A percentile compares a stretch with the other conserved stretches of the same genome.
Evolutionary conservation across 331 rosid genomes (phyloP).

Genomic region (Malus hybrid): DNA sequence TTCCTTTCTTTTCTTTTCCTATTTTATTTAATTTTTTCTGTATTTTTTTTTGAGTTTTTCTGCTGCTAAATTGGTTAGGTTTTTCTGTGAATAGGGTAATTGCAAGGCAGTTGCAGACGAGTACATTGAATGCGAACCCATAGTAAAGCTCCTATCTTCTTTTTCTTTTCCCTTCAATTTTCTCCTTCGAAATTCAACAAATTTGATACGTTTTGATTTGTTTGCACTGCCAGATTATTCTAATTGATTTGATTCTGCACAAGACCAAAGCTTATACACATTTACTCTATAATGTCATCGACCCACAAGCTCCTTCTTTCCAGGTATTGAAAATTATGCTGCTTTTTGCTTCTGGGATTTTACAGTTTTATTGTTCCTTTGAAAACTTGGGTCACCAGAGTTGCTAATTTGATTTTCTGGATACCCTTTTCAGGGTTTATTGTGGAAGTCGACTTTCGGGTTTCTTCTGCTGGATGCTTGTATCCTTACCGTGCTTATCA

Average conservation of each 20-base stretch:
- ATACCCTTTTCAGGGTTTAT: slow-evolving; percentile 50
- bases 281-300: slow-evolving; percentile 63
- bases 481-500: slow-evolving; percentile 30
- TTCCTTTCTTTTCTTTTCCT: not conserved
- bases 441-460: slow-evolving; percentile 54
- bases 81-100: slow-evolving; percentile 38
- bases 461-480: slow-evolving; percentile 85
- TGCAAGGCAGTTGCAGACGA: slow-evolving; percentile 82
- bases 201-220: not conserved
- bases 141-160: slow-evolving; percentile 36
- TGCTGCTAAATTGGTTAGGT: not conserved
- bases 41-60: not conserved
- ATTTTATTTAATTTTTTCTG: not conserved
- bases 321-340: slow-evolving; percentile 30
- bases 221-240: slow-evolving; percentile 44
- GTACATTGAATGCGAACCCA: slow-evolving; percentile 77
- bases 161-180: not conserved
- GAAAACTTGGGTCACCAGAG: not conserved
- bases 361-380: not conserved
- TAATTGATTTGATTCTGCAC: slow-evolving; percentile 82
- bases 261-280: slow-evolving; percentile 82
- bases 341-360: not conserved
- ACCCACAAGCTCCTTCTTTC: slow-evolving; percentile 31
- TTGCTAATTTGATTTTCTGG: not conserved
- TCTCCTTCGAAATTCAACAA: not conserved